A percentile compares a stretch with the other conserved stretches of the same genome.
Conservation (phyloP, 345 rosid genomes). For the Citrus inodora region DNA sequence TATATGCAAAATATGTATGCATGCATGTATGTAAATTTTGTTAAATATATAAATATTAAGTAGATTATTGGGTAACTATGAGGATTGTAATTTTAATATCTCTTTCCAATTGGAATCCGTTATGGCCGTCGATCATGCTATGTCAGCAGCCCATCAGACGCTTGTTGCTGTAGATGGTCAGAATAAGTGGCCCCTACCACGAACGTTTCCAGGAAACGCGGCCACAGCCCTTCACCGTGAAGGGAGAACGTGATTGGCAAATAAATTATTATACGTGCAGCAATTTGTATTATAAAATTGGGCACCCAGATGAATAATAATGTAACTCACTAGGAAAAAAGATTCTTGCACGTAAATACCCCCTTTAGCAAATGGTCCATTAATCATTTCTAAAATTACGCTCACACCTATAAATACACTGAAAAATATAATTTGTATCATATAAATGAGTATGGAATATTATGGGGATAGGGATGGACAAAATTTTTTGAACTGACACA, state of each 20-base stretch:
- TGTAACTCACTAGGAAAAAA: background rate
- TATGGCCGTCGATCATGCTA: background rate
- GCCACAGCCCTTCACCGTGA: background rate
- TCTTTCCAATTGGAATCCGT: background rate
- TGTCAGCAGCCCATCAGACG: background rate
- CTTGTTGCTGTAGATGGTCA: background rate
- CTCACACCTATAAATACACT: too few relatives aligned
- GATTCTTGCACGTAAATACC: background rate
- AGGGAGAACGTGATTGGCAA: background rate
- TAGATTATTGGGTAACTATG: rapidly evolving
- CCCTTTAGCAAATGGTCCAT: background rate
- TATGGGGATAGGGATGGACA: too few relatives aligned
- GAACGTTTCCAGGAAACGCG: background rate
- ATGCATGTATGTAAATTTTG: too few relatives aligned
- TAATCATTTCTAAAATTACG: too few relatives aligned
- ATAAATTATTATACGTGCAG: background rate
- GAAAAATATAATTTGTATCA: too few relatives aligned
- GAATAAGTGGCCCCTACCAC: background rate
- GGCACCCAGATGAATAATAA: background rate
- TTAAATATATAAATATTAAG: too few relatives aligned
- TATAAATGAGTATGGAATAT: too few relatives aligned
- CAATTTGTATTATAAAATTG: background rate
- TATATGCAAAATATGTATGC: too few relatives aligned
- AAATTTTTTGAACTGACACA: too few relatives aligned
- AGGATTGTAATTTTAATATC: too few relatives aligned